These are phyloP conservation scores for Xylaria sp. DNA, from an alignment of 2,329 filamentous ascomycete genomes.

Conservation along the genomic window DNA sequence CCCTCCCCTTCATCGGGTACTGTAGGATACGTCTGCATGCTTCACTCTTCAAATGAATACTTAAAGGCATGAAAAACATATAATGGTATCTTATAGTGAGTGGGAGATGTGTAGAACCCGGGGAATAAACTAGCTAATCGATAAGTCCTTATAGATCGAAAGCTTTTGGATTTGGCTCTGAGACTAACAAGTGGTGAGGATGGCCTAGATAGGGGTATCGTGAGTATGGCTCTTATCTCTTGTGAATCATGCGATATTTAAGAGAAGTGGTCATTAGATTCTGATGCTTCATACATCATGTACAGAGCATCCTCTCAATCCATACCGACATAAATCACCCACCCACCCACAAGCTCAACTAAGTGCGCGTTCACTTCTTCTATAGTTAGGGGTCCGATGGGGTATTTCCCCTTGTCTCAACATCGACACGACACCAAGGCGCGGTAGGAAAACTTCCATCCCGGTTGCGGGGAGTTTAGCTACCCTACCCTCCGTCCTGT, in stretches of 20 bases:
- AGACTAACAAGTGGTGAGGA: neutral
- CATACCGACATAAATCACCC: too few relatives aligned
- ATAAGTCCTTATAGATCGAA: neutral
- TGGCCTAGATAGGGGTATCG: neutral
- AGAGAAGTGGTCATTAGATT: neutral
- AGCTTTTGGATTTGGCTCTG: neutral
- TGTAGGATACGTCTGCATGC: too few relatives aligned
- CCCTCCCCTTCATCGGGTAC: too few relatives aligned
- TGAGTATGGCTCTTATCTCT: neutral
- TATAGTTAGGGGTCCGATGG: slow-evolving; percentile 9
- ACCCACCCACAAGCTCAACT: neutral
- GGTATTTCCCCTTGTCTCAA: neutral
- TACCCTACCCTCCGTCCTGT: neutral
- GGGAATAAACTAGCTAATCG: neutral
- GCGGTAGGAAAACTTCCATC: neutral
- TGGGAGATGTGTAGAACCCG: too few relatives aligned
- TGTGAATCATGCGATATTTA: neutral
- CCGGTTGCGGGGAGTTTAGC: neutral
- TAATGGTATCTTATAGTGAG: too few relatives aligned
- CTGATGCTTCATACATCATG: neutral
- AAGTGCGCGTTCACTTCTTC: neutral
- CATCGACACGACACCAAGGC: neutral
- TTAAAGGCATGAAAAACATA: too few relatives aligned
- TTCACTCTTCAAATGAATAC: too few relatives aligned
- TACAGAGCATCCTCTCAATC: neutral